Conservation (phyloP, 1,284 basidiomycete species). For the Ustilago hordei region DNA sequence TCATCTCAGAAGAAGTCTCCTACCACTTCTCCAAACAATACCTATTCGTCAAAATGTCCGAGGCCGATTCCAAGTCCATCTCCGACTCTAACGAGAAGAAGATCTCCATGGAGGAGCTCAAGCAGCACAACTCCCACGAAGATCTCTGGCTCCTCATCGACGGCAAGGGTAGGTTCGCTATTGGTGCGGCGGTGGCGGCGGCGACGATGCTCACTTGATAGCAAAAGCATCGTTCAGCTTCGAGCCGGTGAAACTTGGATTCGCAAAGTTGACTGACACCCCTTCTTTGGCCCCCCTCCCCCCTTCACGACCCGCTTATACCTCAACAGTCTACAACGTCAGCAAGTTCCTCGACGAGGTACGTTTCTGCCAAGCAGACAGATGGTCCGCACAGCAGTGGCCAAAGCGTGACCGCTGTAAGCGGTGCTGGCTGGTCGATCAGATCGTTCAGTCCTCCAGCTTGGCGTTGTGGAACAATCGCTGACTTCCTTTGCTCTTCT, state of each 20-base stretch:
- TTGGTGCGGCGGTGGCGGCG: not conserved
- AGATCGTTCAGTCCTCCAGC: not conserved
- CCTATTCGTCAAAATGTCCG: constrained; percentile 31
- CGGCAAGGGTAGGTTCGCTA: constrained; percentile 60
- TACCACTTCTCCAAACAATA: not conserved
- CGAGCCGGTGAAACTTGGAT: not conserved
- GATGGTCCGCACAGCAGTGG: not conserved
- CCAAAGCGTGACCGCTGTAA: not conserved
- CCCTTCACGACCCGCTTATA: not conserved
- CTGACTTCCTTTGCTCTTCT: constrained; percentile 1
- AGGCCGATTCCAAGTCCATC: constrained; percentile 47
- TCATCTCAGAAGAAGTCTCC: constrained; percentile 3
- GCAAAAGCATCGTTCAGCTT: too few relatives aligned
- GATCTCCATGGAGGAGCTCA: constrained; percentile 67
- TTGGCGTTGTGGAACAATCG: not conserved
- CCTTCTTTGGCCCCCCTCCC: not conserved
- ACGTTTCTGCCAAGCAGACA: constrained; percentile 55
- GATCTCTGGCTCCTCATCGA: constrained; percentile 69
- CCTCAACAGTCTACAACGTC: constrained; percentile 84
- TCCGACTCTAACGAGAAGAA: constrained; percentile 17
- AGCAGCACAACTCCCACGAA: constrained; percentile 62
- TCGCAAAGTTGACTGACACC: not conserved
- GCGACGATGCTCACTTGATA: not conserved
- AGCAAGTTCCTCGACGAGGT: constrained; percentile 97
- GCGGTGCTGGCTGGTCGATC: not conserved